A percentile compares a stretch with the other conserved stretches of the same genome.
Conservation (phyloP, 2,329 filamentous ascomycete genomes). For the Hymenoscyphus scutula region DNA sequence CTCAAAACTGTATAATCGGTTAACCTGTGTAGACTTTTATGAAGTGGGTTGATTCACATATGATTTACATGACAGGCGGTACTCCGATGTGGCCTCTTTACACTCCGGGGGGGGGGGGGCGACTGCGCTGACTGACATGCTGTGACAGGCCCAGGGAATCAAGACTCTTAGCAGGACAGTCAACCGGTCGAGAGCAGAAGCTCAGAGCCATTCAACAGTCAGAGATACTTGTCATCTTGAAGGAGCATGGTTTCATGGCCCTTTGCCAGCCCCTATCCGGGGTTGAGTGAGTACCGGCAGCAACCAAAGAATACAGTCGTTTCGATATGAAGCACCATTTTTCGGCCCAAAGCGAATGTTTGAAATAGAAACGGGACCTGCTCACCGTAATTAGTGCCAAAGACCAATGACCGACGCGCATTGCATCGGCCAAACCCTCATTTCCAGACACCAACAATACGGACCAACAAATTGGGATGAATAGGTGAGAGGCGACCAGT, state of each 20-base stretch:
- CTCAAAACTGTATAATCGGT: too few relatives aligned
- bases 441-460: conserved; percentile 1
- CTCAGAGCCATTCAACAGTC: neutral
- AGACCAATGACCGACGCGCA: neutral
- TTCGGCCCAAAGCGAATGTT: neutral
- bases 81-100: too few relatives aligned
- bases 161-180: neutral
- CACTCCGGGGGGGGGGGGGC: neutral
- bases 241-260: neutral
- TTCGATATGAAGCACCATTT: neutral
- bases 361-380: neutral
- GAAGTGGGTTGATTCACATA: too few relatives aligned
- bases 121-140: neutral
- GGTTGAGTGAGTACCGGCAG: neutral
- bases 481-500: neutral
- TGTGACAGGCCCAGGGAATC: neutral
- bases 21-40: too few relatives aligned
- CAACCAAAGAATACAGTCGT: neutral
- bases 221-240: neutral
- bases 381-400: neutral
- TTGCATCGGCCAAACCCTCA: neutral
- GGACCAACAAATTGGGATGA: neutral
- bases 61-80: too few relatives aligned
- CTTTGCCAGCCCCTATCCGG: neutral
- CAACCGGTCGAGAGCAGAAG: too few relatives aligned